A percentile compares a stretch with the other conserved stretches of the same genome.
phyloP scores from a whole-genome alignment of 2,329 filamentous ascomycete genomes.

The Alternaria solani region DNA sequence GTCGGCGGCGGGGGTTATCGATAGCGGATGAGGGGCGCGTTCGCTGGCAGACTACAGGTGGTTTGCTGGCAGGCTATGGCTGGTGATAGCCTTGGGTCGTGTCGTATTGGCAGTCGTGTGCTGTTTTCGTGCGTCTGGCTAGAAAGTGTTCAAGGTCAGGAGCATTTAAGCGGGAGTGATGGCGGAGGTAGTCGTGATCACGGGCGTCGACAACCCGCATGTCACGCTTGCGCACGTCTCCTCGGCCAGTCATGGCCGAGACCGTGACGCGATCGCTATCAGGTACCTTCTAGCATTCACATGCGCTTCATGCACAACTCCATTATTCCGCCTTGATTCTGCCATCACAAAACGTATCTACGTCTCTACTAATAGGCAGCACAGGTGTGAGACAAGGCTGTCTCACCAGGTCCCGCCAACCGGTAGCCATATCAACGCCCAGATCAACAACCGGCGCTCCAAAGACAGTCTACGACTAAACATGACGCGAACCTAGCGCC shows the following conservation, averaged over 20 bases:
- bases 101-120: not conserved
- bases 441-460: not conserved
- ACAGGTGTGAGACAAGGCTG: not conserved
- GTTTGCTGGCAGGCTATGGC: conserved; percentile 32
- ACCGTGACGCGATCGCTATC: conserved; percentile 13
- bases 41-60: conserved; percentile 30
- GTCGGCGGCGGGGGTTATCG: conserved; percentile 40
- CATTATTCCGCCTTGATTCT: not conserved
- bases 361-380: not conserved
- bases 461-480: not conserved
- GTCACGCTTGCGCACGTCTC: conserved; percentile 37
- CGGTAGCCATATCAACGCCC: not conserved
- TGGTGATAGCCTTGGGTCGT: not conserved
- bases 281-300: conserved; percentile 13
- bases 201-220: conserved; percentile 29
- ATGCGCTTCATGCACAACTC: not conserved
- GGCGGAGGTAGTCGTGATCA: conserved; percentile 29
- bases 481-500: not conserved
- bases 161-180: conserved; percentile 12
- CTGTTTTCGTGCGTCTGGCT: conserved; percentile 1
- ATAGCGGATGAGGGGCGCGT: conserved; percentile 33
- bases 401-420: not conserved
- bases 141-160: conserved; percentile 13
- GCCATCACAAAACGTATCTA: not conserved
- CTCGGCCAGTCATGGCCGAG: conserved; percentile 29